These are phyloP conservation scores for Aristolochia californica DNA, from an alignment of 164 flowering plant species.

Conservation along the genomic window DNA sequence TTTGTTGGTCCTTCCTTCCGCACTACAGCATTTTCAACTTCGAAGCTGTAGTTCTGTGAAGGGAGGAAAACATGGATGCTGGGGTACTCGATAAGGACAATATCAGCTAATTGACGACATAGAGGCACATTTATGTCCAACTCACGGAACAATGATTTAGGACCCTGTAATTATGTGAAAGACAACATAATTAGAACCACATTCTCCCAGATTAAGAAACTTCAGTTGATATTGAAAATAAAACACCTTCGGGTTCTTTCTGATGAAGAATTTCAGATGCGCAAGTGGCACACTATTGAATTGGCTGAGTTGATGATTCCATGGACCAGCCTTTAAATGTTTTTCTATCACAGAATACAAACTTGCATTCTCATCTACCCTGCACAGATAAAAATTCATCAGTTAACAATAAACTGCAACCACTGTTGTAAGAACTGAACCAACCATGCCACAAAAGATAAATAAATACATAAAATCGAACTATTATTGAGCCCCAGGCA, in stretches of 20 bases:
- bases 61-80: slow-evolving; percentile 66
- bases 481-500: too few species aligned
- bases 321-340: slow-evolving; percentile 62
- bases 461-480: too few species aligned
- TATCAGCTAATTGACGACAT: slow-evolving; percentile 37
- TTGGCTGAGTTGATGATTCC: slow-evolving; percentile 51
- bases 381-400: slow-evolving; percentile 21
- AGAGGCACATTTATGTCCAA: slow-evolving; percentile 46
- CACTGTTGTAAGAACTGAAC: too few species aligned
- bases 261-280: slow-evolving; percentile 53
- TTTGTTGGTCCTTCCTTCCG: slow-evolving; percentile 11
- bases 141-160: slow-evolving; percentile 46
- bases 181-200: neutral
- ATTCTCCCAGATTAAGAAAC: neutral
- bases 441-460: too few species aligned
- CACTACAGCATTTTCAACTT: slow-evolving; percentile 27
- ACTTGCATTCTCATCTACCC: slow-evolving; percentile 44
- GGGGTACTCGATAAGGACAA: slow-evolving; percentile 63
- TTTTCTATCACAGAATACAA: slow-evolving; percentile 49
- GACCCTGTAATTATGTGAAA: slow-evolving; percentile 33
- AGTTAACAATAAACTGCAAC: neutral
- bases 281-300: slow-evolving; percentile 48
- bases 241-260: slow-evolving; percentile 56
- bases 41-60: slow-evolving; percentile 45
- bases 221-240: too few species aligned